A percentile compares a stretch with the other conserved stretches of the same genome.
Evolutionary conservation across 2,329 filamentous ascomycete genomes (phyloP).

Genomic region (Didymella sp.): DNA sequence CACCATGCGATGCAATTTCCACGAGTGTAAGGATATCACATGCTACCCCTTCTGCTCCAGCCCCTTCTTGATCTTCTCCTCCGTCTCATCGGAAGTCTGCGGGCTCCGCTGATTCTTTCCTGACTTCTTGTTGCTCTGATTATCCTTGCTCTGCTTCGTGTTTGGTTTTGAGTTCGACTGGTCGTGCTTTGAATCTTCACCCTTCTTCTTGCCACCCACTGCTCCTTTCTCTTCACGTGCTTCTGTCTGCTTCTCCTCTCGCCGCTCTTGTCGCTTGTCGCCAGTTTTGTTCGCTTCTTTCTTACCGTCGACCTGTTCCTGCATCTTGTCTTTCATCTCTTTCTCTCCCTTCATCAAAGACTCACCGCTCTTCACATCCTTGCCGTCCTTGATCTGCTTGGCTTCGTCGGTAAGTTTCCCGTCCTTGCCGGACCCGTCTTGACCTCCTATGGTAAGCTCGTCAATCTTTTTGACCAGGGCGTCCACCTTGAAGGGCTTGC

Average conservation of each 20-base stretch:
- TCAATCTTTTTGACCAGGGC: constrained; percentile 42
- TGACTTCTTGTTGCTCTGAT: background rate
- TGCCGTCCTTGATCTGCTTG: background rate
- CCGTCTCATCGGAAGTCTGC: background rate
- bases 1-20: constrained; percentile 5
- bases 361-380: background rate
- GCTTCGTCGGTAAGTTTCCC: constrained; percentile 4
- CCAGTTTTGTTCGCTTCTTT: background rate
- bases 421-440: constrained; percentile 4
- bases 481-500: constrained; percentile 51
- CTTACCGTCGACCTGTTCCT: background rate
- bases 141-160: background rate
- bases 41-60: constrained; percentile 1
- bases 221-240: background rate
- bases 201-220: background rate
- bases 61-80: background rate
- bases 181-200: background rate
- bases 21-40: background rate
- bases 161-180: background rate
- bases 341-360: constrained; percentile 1
- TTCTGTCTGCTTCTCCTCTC: background rate
- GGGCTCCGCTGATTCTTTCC: background rate
- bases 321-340: background rate
- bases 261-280: background rate
- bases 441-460: constrained; percentile 25